Base-by-base conservation (phyloP, 345 rosid species). In the Acer saccharum region DNA sequence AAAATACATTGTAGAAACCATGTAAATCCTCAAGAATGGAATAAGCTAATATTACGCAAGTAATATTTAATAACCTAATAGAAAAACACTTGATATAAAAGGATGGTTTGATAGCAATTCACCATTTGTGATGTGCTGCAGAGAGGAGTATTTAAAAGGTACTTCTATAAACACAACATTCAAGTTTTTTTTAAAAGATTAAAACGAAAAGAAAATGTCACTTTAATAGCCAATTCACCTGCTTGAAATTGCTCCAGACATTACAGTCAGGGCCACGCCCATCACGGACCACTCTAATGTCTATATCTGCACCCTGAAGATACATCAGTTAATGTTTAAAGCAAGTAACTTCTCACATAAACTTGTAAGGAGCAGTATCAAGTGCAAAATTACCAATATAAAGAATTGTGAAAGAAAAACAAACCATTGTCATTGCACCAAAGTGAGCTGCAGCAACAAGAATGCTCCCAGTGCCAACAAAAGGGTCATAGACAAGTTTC, bases 221-320 rank as follows among this genome's bases (percentile, higher is more conserved):
- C 5, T 10, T 55, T 12, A 9, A 66, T 7, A 32, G 66, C 29
- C 25, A 66, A 44, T 6, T 68, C 80, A 94, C 99, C 98, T 96
- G 99, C 86, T 94, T 92, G 87, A 96, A 96, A 83, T 96, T 96
- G 85, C 97, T 96, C 98, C 99, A 96, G 52, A 96, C 94, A 84
- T 96, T 94, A 83, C 95, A 89, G 63, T 94, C 89, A 50, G 99
- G 98, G 55, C 98, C 98, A 76, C 92, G 97, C n/a, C 99, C 99
- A 84, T 92, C 98, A 69, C 95, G 97, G 13, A 94, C 97, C 43
- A 94, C 98, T 80, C 99, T 87, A 48, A 96, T 94, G 84, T 96
- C 98, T 10, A 96, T 96, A 75, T 94, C 98, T 79, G 99, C 98
- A 79, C 99, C 99, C 98, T 96, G 84, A 84, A 77, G 1, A 62